phyloP scores from a whole-genome alignment of 2,329 filamentous ascomycete species.

The Colletotrichum musicola region DNA sequence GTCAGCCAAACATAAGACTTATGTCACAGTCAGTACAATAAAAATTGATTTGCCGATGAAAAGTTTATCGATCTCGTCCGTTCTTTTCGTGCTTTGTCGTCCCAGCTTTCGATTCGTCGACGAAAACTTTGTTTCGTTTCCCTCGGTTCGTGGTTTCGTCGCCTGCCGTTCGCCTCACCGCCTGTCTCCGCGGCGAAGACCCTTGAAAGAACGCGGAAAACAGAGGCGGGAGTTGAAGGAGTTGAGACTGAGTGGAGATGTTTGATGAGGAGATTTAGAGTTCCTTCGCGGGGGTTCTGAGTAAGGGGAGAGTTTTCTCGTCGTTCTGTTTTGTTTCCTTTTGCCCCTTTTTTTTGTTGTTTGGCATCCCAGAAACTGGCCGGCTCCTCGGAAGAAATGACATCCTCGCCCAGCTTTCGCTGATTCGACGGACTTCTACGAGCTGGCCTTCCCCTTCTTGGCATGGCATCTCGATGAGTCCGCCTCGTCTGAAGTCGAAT shows the following conservation, averaged over 20 bases:
- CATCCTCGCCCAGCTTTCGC: background rate
- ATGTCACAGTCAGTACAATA: slow-evolving; percentile 5
- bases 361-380: slow-evolving; percentile 1
- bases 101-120: background rate
- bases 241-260: background rate
- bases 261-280: slow-evolving; percentile 18
- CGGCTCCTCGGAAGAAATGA: background rate
- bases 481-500: slow-evolving; percentile 16
- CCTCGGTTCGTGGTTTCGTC: slow-evolving; percentile 6
- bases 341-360: slow-evolving; percentile 4
- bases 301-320: slow-evolving; percentile 25
- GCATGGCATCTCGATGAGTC: slow-evolving; percentile 10
- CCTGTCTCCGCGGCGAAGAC: background rate
- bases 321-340: background rate
- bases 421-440: background rate
- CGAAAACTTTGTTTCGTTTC: slow-evolving; percentile 11
- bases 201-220: background rate
- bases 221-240: background rate
- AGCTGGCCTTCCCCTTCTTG: background rate
- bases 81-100: slow-evolving; percentile 1
- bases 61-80: slow-evolving; percentile 4
- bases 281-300: slow-evolving; percentile 7
- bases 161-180: slow-evolving; percentile 14
- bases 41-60: slow-evolving; percentile 13
- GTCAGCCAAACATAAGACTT: background rate